Percentiles rank a stretch among this genome's conserved stretches.
phyloP scores from a whole-genome alignment of 208 protist species.

The Leishmania braziliensis region DNA sequence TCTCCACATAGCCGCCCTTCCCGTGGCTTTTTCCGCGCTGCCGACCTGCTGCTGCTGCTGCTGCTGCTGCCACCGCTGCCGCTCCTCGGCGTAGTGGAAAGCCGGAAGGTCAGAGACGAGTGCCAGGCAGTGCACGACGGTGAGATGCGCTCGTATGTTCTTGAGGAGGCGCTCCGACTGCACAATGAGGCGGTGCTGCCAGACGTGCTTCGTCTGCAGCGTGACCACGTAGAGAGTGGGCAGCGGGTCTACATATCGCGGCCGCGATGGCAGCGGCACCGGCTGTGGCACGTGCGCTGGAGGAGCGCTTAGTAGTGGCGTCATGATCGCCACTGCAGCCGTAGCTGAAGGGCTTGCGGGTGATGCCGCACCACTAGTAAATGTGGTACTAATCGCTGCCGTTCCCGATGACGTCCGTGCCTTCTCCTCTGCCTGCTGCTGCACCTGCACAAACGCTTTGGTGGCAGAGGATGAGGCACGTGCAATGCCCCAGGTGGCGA shows the following conservation, averaged over 20 bases:
- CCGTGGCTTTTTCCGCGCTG: not conserved
- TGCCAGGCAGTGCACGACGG: constrained; percentile 18
- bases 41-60: not conserved
- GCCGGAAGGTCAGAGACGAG: constrained; percentile 52
- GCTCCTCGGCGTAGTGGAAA: constrained; percentile 36
- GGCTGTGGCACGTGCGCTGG: constrained; percentile 8
- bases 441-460: constrained; percentile 25
- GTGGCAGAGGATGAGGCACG: constrained; percentile 17
- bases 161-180: constrained; percentile 32
- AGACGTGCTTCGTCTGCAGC: constrained; percentile 54
- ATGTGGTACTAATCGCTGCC: not conserved
- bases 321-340: not conserved
- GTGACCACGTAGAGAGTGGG: constrained; percentile 41
- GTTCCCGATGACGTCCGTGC: constrained; percentile 2
- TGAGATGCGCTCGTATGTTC: constrained; percentile 31
- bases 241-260: constrained; percentile 13
- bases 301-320: constrained; percentile 7
- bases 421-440: constrained; percentile 27
- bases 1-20: constrained; percentile 16
- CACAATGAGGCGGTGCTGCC: constrained; percentile 35
- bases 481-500: constrained; percentile 49
- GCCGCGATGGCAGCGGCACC: constrained; percentile 14
- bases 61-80: constrained; percentile 7
- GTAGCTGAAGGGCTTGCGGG: not conserved
- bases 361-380: not conserved